Conservation (phyloP, 441 rosid species). For the Erodium moschatum region DNA sequence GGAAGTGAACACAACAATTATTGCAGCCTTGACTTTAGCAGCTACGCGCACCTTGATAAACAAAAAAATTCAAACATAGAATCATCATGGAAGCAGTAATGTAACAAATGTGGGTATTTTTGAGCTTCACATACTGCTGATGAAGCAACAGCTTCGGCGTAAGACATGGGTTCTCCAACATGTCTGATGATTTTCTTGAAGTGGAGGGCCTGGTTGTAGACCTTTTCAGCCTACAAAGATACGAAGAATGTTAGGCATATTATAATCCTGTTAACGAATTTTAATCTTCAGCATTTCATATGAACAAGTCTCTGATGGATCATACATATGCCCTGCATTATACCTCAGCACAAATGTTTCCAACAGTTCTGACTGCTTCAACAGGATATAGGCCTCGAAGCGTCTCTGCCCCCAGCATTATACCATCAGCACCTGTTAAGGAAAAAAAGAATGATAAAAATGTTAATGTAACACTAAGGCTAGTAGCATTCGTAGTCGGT, state of each 20-base stretch:
- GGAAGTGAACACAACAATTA: constrained; percentile 26
- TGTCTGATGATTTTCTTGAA: constrained; percentile 20
- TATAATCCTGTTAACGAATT: neutral
- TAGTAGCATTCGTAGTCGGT: neutral
- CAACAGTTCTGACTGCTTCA: constrained; percentile 21
- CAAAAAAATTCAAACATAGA: neutral
- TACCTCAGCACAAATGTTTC: constrained; percentile 27
- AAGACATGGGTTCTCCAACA: constrained; percentile 26
- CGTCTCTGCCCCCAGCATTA: constrained; percentile 28
- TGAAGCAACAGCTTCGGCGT: constrained; percentile 27
- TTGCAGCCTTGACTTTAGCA: constrained; percentile 26
- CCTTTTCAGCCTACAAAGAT: constrained; percentile 24
- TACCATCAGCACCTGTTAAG: constrained; percentile 26
- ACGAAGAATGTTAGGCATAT: neutral
- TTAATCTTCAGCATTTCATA: no score
- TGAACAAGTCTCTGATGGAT: no score
- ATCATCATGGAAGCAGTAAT: neutral
- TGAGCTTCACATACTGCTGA: constrained; percentile 20
- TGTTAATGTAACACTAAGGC: neutral
- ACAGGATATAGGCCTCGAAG: constrained; percentile 26
- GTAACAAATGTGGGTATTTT: neutral
- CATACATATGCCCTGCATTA: neutral
- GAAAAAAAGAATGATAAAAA: neutral
- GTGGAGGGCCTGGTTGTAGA: constrained; percentile 22
- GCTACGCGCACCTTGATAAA: constrained; percentile 24